Base-by-base conservation (phyloP, 208 protist species). In the Kentomonas sorsogonicus region DNA sequence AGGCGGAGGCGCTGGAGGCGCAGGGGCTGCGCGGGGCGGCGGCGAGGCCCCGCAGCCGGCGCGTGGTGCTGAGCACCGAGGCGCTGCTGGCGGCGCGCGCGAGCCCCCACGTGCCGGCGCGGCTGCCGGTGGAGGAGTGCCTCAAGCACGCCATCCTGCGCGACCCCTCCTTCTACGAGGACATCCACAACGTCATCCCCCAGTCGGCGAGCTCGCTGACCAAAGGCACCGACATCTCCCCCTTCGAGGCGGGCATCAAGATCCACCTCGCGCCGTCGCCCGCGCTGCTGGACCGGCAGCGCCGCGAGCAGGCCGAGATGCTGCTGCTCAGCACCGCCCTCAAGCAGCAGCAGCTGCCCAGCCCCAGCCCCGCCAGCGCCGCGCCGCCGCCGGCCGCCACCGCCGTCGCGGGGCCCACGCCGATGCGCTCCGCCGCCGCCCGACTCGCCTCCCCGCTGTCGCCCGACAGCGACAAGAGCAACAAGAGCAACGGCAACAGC, bases 211-310 rank as follows among this genome's bases (percentile, higher is more conserved):
- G 77, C 26, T 93, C 86, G 40, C 68, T 93, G n/a, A 88, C 78
- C n/a, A 78, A 78, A 43, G 82, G 86, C 15, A 86, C 66, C 41
- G 83, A 89, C 67, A 83, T 93, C 62, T 85, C 75, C 41, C 83
- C 71, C 6, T 47, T 82, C 18, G 86, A 84, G 65, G 86, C 83
- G 15, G 86, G 86, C 31, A 89, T 93, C 41, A 93, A 93, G 53
- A 91, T 93, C 18, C 83, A 85, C 72, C 83, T 93, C 56, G 80
- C 83, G 2, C 86, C 86, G 16, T 93, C 86, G 18, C 48, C 56
- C 25, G 79, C 67, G 15, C 66, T 86, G 30, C 57, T 86, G 43
- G 58, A 63, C 45, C 66, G 64, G 48, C 74, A 86, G 57, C 63
- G 64, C 53, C 68, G 65, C 45, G 66, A 85, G 44, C 50, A 67